A percentile compares a stretch with the other conserved stretches of the same genome.
Conservation (phyloP, 2,329 filamentous ascomycete genomes). For the Alternaria ventricosa region DNA sequence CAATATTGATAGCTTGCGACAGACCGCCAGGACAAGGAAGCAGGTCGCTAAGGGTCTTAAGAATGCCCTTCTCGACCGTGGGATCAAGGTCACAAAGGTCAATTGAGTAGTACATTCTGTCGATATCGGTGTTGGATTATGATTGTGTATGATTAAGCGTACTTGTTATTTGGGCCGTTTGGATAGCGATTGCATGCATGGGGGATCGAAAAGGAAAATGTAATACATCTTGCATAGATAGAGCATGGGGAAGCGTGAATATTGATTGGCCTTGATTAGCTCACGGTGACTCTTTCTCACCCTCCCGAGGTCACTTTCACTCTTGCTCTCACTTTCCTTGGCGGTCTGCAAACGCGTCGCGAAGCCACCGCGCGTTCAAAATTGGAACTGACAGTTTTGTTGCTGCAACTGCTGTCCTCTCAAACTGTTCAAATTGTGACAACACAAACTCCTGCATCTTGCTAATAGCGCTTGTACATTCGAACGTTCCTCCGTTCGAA, state of each 20-base stretch:
- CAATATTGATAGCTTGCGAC: slow-evolving; percentile 48
- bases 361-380: neutral
- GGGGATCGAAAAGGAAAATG: neutral
- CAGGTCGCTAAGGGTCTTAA: slow-evolving; percentile 49
- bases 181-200: slow-evolving; percentile 12
- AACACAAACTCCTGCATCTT: neutral
- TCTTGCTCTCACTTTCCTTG: neutral
- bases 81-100: slow-evolving; percentile 37
- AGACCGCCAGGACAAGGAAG: slow-evolving; percentile 45
- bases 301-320: neutral
- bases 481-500: neutral
- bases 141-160: slow-evolving; percentile 33
- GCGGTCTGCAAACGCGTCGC: neutral
- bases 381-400: neutral
- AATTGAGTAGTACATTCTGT: slow-evolving; percentile 2
- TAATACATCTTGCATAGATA: slow-evolving; percentile 1
- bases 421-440: neutral
- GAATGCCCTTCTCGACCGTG: slow-evolving; percentile 43
- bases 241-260: neutral
- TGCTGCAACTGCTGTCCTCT: neutral
- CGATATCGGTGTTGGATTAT: slow-evolving; percentile 7
- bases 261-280: neutral
- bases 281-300: neutral
- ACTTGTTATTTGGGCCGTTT: slow-evolving; percentile 13
- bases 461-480: neutral